A percentile compares a stretch with the other conserved stretches of the same genome.
phyloP scores from a whole-genome alignment of 164 flowering plant species.

The Vitis rotundifolia region DNA sequence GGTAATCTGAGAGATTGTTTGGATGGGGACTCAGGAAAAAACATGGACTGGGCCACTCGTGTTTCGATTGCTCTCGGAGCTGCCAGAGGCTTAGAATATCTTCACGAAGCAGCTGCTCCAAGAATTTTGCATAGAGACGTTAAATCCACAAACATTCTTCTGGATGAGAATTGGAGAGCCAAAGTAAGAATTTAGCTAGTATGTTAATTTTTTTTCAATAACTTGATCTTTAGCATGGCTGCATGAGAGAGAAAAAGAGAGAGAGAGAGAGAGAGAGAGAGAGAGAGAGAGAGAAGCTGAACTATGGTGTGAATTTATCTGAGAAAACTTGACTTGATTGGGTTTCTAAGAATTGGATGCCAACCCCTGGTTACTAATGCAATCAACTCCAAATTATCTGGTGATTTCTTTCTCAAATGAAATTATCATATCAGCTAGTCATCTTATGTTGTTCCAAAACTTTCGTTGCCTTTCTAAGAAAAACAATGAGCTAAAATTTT shows the following conservation, averaged over 20 bases:
- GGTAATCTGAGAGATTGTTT: constrained; percentile 88
- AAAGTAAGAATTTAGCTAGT: constrained; percentile 44
- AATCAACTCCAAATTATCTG: not conserved
- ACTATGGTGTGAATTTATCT: too few species aligned
- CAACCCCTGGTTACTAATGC: not conserved
- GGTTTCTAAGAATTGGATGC: not conserved
- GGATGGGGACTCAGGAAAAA: constrained; percentile 56
- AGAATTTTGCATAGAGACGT: constrained; percentile 96
- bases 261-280: not conserved
- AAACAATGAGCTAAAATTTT: not conserved
- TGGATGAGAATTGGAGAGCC: constrained; percentile 81
- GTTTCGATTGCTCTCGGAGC: constrained; percentile 92
- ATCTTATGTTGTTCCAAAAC: not conserved
- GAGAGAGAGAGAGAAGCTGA: too few species aligned
- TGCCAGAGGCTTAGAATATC: constrained; percentile 96
- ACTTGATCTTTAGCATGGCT: too few species aligned
- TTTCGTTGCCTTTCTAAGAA: not conserved
- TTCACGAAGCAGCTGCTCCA: constrained; percentile 98
- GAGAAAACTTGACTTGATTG: too few species aligned
- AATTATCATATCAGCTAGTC: not conserved
- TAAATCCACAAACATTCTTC: constrained; percentile 91
- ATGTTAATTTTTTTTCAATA: not conserved
- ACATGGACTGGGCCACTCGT: constrained; percentile 77
- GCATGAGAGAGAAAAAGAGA: not conserved
- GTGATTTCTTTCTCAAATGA: not conserved